A percentile compares a stretch with the other conserved stretches of the same genome.
Evolutionary conservation across 2,329 filamentous ascomycete species (phyloP).

Genomic region (Sarocladiaceae sp.): DNA sequence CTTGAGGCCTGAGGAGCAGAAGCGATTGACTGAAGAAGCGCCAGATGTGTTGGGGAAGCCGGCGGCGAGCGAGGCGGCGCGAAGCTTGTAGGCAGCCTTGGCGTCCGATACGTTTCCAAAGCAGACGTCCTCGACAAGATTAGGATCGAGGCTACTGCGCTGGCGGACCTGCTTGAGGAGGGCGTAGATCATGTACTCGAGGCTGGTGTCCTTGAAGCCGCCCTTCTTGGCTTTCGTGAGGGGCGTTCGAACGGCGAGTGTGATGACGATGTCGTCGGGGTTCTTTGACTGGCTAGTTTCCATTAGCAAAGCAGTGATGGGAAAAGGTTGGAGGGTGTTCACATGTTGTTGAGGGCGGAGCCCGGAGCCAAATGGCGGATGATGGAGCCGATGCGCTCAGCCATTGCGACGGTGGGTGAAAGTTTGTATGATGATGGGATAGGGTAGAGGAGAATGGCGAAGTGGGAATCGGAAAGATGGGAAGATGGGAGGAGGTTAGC

Average conservation of each 20-base stretch:
- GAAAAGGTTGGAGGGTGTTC: conserved; percentile 21
- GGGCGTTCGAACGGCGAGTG: conserved; percentile 81
- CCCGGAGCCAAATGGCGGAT: conserved; percentile 77
- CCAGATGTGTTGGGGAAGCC: conserved; percentile 88
- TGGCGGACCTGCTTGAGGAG: conserved; percentile 70
- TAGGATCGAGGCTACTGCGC: conserved; percentile 71
- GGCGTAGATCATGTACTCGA: conserved; percentile 82
- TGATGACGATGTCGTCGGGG: conserved; percentile 94
- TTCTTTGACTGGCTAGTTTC: conserved; percentile 76
- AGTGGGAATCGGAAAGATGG: background rate
- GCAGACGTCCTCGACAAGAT: conserved; percentile 81
- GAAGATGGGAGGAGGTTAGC: background rate
- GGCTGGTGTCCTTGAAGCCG: conserved; percentile 86
- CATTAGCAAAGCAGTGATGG: conserved; percentile 5
- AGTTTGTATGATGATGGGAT: background rate
- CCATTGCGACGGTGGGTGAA: conserved; percentile 50
- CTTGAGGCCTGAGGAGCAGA: conserved; percentile 95
- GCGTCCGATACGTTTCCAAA: conserved; percentile 83
- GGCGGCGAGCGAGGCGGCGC: conserved; percentile 81
- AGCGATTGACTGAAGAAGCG: conserved; percentile 81
- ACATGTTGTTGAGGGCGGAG: conserved; percentile 71
- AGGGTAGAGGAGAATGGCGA: background rate
- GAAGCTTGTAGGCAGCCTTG: conserved; percentile 85
- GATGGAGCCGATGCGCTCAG: conserved; percentile 81
- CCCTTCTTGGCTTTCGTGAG: conserved; percentile 86